Percentiles rank a stretch among this genome's conserved stretches.
Evolutionary conservation across 2,329 filamentous ascomycete species (phyloP).

Genomic region (Boeremia lycopersici): DNA sequence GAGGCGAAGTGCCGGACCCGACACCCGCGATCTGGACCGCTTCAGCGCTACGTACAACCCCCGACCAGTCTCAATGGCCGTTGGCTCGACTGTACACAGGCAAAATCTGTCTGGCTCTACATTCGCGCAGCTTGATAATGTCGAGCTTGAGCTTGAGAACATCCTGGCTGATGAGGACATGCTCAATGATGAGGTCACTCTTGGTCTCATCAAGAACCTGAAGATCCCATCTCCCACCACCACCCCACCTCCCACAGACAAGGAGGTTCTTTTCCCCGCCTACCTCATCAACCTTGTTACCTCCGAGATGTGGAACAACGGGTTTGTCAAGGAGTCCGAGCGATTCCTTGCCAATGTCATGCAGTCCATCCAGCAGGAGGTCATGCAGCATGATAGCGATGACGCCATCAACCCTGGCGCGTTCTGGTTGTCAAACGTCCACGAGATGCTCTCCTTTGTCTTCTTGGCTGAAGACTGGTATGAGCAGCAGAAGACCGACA

Average conservation of each 20-base stretch:
- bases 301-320: conserved; percentile 99
- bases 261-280: conserved; percentile 97
- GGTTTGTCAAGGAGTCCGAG: conserved; percentile 98
- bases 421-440: conserved; percentile 99
- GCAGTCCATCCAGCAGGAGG: conserved; percentile 99
- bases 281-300: conserved; percentile 99
- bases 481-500: conserved; percentile 98
- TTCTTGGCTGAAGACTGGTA: conserved; percentile 99
- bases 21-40: conserved; percentile 83
- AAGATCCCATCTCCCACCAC: conserved; percentile 92
- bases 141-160: conserved; percentile 93
- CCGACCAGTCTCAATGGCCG: conserved; percentile 93
- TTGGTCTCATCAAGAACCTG: conserved; percentile 93
- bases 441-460: conserved; percentile 99
- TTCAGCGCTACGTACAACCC: conserved; percentile 94
- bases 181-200: conserved; percentile 94
- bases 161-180: conserved; percentile 94
- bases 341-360: conserved; percentile 98
- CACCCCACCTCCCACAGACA: conserved; percentile 90
- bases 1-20: conserved; percentile 86
- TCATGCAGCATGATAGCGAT: conserved; percentile 98
- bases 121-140: conserved; percentile 84
- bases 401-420: conserved; percentile 96
- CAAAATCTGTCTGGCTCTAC: conserved; percentile 76
- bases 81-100: conserved; percentile 67